Evolutionary conservation across 2,329 filamentous ascomycete species (phyloP).

Genomic region (Aspergillus nomiae): DNA sequence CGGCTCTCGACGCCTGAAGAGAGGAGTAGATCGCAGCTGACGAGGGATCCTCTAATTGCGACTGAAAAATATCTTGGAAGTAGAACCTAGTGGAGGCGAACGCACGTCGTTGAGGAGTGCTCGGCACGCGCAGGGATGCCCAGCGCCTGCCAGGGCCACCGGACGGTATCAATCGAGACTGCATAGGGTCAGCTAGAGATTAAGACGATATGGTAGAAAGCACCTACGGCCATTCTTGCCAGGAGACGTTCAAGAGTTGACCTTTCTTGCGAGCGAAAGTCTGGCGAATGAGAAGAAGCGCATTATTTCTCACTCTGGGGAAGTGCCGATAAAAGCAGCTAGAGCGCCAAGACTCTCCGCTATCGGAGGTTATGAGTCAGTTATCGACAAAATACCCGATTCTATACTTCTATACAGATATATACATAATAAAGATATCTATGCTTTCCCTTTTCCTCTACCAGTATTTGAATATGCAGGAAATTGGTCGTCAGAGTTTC

Average conservation of each 20-base stretch:
- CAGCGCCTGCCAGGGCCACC: slow-evolving; percentile 24
- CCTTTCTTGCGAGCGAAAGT: slow-evolving; percentile 6
- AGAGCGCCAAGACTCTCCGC: slow-evolving; percentile 16
- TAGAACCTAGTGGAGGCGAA: slow-evolving; percentile 32
- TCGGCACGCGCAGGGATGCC: slow-evolving; percentile 26
- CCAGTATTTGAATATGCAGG: slow-evolving; percentile 13
- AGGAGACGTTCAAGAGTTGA: slow-evolving; percentile 9
- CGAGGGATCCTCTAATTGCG: slow-evolving; percentile 60
- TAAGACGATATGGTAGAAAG: background rate
- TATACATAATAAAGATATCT: background rate
- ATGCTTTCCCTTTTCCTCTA: background rate
- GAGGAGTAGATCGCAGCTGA: slow-evolving; percentile 76
- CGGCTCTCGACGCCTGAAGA: slow-evolving; percentile 58
- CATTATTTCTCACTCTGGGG: slow-evolving; percentile 17
- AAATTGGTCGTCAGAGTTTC: slow-evolving; percentile 51
- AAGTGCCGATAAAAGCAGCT: slow-evolving; percentile 9
- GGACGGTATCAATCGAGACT: slow-evolving; percentile 23
- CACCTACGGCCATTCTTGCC: slow-evolving; percentile 18
- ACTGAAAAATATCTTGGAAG: slow-evolving; percentile 61
- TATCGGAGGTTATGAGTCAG: slow-evolving; percentile 14
- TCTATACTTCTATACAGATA: background rate
- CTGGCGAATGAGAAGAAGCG: slow-evolving; percentile 19
- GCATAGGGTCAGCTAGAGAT: slow-evolving; percentile 7
- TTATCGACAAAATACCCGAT: background rate
- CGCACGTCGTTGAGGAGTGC: slow-evolving; percentile 28